Evolutionary conservation across 192 early-diverging fungal genomes (phyloP), one percentile per base, ranked within the genome.

Genomic region (Backusella liffmaniae): DNA sequence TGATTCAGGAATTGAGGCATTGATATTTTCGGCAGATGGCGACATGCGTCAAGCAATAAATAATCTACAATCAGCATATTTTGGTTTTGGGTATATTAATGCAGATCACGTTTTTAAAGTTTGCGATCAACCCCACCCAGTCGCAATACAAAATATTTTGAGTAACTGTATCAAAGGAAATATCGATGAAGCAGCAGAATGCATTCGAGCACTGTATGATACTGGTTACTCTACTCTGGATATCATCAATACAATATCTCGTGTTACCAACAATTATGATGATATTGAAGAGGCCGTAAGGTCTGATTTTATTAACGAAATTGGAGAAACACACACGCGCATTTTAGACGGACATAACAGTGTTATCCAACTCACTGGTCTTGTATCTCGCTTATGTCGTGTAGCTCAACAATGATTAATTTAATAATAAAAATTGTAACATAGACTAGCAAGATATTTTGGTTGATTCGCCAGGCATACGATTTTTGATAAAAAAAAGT

Each of bases 31-130:
- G 37, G 91, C 96, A 15, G 98, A 99, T 74, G 98, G 98, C 29
- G 98, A 99, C 77, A 98, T 99, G 97, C 91, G 98, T 26, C 98
- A 98, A 84, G 98, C 96, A 3, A 89, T 99, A 77, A 99, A 98
- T 79, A 98, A 98, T 73, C 84, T 99, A 51, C 97, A 98, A 83
- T 90, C 96, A 16, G 95, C 96, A 1, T 88, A 86, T 74, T 91
- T 92, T 65, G 97, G 96, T 30, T 98, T 97, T 75, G 91, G 90
- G 9, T 88, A 92, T 77, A 86, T 99, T 9, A 91, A 92, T 49
- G 87, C 89, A 3, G 96, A 96, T 21, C 96, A 98, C 75, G 97
- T 98, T 5, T 99, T 94, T 85, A 96, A 96, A 69, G 96, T 99
- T 2, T 99, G 98, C 82, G 98, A 99, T 78, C 95, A 96, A 78